Base-by-base conservation (phyloP, 2,329 filamentous ascomycete genomes). In the Pseudogymnoascus sp. region DNA sequence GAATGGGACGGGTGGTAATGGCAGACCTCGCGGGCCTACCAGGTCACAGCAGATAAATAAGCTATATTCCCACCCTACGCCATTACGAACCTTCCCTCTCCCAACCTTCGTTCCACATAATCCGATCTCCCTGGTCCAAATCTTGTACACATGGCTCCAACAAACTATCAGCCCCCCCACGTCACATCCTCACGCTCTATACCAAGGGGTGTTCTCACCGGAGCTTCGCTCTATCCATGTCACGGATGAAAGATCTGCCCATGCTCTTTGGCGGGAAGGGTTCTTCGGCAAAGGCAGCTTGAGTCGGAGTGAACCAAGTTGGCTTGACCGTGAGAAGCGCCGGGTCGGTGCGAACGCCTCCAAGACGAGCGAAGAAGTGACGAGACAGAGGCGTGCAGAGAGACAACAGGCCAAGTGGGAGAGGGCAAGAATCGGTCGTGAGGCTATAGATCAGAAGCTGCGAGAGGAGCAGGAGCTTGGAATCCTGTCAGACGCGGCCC, bases 271-370 rank as follows among this genome's bases (percentile, higher is more conserved):
- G 95, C 90, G 96, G 76, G 91, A 96, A 78, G 95, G 95, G 4
- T 99, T 99, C 77, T 99, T 93, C 76, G 96, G 96, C 60, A 97
- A 97, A 76, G 95, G 95, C 51, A 93, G 81, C 70, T 79, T 98
- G 65, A 97, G 93, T 78, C 86, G 96, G 71, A 97, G 93, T 80
- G 93, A 99, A 75, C 93, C 93, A 2, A 95, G 87, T 69, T 99
- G 95, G 95, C 76, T 96, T 61, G 90, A 90, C 68, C 83, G 90
- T 67, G 92, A 96, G 76, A 89, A 90, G 75, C 86, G 88, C 28
- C 84, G 88, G 61, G 82, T 82, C 65, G 90, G 90, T 10, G 76
- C 87, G 14, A 78, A 86, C 25, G 83, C 85, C 34, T 80, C 79
- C 23, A 82, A 85, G 68, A 95, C 95, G 48, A 93, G 89, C 69